A percentile compares a stretch with the other conserved stretches of the same genome.
Evolutionary conservation across 169 alveolate genomes (phyloP).

Genomic region (Blepharisma undulans): DNA sequence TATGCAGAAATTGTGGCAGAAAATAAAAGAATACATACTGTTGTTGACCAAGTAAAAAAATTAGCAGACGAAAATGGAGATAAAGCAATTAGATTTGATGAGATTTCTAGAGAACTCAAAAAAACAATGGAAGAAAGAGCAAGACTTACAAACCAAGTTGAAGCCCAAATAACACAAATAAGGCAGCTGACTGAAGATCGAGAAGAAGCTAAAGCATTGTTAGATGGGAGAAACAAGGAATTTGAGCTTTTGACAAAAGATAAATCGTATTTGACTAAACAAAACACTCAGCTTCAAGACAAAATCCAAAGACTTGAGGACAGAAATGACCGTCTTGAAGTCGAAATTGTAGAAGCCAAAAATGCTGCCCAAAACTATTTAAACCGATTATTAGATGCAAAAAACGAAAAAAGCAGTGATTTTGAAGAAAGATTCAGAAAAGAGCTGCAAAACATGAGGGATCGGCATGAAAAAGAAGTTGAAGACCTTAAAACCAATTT

Average conservation of each 20-base stretch:
- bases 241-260: conserved; percentile 70
- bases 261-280: conserved; percentile 70
- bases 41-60: conserved; percentile 3
- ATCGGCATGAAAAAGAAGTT: conserved; percentile 67
- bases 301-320: conserved; percentile 74
- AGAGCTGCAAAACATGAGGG: conserved; percentile 70
- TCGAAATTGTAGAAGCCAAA: conserved; percentile 68
- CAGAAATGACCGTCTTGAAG: conserved; percentile 69
- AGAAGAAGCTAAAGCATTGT: conserved; percentile 52
- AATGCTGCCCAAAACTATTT: conserved; percentile 69
- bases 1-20: conserved; percentile 44
- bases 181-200: conserved; percentile 38
- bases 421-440: conserved; percentile 57
- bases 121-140: conserved; percentile 55
- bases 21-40: conserved; percentile 43
- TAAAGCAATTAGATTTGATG: conserved; percentile 55
- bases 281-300: conserved; percentile 62
- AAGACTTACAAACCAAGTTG: conserved; percentile 52
- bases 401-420: conserved; percentile 52
- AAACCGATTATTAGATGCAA: conserved; percentile 60
- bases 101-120: conserved; percentile 55
- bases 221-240: conserved; percentile 67
- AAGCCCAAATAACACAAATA: conserved; percentile 46
- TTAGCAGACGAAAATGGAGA: not conserved
- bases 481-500: conserved; percentile 58